Evolutionary conservation across 495 filamentous ascomycete genomes (phyloP), one percentile per base, ranked within the genome.

Genomic region (Lentithecium fluviatile): DNA sequence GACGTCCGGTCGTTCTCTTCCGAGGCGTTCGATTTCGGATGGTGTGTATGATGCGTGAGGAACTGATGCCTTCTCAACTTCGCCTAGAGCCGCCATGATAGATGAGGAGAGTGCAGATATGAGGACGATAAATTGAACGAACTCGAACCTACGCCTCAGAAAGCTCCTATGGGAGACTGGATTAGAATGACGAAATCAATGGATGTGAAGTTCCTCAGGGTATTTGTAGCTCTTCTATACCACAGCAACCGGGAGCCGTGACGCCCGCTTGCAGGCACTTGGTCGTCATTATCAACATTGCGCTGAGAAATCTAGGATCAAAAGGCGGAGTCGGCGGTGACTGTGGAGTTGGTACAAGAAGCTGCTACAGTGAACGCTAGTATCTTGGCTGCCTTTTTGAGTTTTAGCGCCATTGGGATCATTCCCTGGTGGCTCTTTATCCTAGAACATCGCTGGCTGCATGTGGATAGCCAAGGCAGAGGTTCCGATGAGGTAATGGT

Each of bases 1-100:
- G n/a, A 70, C 73, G 8, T 78, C 77, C 2, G 90, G 90, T 45
- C 90, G 76, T 62, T 90, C 77, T 52, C 87, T 80, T 32, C 89
- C 90, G 0, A 94, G 75, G 11, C 79, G 78, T 52, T 91, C 88
- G 51, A 93, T 75, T 36, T 60, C 62, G 1, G 56, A 55, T 4
- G 56, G 46, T 2, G 56, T 50, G 56, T 65, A 62, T 2, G 48
- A 56, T 11, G 40, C 3, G 15, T 15, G 40, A 6, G 40, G 13
- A 15, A 52, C 51, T 26, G 12, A 34, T 1, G 10, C 52, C 6
- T 54, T 49, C 38, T 37, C 50, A 0, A 47, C 8, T 40, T 56
- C 45, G 2, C 20, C 29, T 45, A 17, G 15, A 3, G 1, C 5
- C 32, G 29, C 37, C 24, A 45, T 53, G 4, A 24, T 11, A 11